These are phyloP conservation scores for Colletotrichum ledebouriae DNA, from an alignment of 2,329 filamentous ascomycete species.

Conservation along the genomic window DNA sequence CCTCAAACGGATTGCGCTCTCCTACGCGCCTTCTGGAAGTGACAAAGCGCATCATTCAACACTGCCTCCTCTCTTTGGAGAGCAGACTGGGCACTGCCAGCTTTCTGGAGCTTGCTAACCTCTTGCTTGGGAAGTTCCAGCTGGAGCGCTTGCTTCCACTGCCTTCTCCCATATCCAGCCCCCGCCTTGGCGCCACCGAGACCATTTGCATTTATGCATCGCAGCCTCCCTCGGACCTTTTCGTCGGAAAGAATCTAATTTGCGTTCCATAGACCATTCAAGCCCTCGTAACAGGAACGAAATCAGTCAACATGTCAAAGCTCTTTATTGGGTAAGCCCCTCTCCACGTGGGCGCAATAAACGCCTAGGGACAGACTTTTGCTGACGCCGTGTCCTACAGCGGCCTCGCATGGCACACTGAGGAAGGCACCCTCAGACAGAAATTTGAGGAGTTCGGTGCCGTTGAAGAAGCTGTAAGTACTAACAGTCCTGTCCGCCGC, in stretches of 20 bases:
- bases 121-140: slow-evolving; percentile 33
- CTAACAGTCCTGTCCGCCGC: slow-evolving; percentile 38
- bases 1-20: not conserved
- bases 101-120: slow-evolving; percentile 5
- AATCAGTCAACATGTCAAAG: slow-evolving; percentile 79
- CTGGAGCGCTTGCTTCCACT: slow-evolving; percentile 26
- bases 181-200: slow-evolving; percentile 36
- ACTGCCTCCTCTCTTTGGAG: slow-evolving; percentile 34
- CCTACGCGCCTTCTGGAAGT: slow-evolving; percentile 21
- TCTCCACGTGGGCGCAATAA: slow-evolving; percentile 9
- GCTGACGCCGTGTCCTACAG: slow-evolving; percentile 59
- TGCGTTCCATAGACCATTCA: slow-evolving; percentile 22
- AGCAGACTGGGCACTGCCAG: slow-evolving; percentile 14
- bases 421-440: slow-evolving; percentile 85
- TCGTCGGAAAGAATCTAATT: slow-evolving; percentile 20
- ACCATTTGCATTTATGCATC: slow-evolving; percentile 40
- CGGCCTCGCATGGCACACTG: slow-evolving; percentile 98
- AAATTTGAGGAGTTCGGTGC: slow-evolving; percentile 94
- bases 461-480: slow-evolving; percentile 94
- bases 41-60: slow-evolving; percentile 37
- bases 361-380: slow-evolving; percentile 24
- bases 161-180: slow-evolving; percentile 7
- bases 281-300: slow-evolving; percentile 14
- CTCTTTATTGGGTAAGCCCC: slow-evolving; percentile 89
- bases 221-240: slow-evolving; percentile 30